phyloP scores from a whole-genome alignment of 306 rosid species.

The Medicago ruthenica region DNA sequence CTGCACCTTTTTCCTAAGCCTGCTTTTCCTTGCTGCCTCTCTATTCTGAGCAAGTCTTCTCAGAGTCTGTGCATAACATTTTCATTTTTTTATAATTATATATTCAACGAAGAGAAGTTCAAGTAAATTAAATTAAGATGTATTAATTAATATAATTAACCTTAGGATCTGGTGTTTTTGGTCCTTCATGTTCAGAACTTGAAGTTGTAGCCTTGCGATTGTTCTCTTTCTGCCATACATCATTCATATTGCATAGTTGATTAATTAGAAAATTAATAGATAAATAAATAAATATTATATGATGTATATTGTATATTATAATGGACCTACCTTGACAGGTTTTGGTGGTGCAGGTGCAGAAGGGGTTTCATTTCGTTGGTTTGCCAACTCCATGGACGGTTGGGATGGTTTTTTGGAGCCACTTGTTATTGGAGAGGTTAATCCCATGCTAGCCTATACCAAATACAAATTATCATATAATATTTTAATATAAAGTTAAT shows the following conservation, averaged over 20 bases:
- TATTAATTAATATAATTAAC: conserved; percentile 35
- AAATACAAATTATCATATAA: conserved; percentile 19
- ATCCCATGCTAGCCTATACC: conserved; percentile 55
- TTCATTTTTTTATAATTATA: background rate
- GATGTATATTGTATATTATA: background rate
- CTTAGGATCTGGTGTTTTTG: conserved; percentile 96
- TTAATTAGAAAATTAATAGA: background rate
- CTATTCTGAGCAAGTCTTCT: conserved; percentile 99
- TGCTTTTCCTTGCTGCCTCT: conserved; percentile 99
- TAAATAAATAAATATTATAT: background rate
- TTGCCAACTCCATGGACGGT: conserved; percentile 76
- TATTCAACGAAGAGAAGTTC: no score
- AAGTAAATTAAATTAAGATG: no score
- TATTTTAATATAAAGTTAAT: background rate
- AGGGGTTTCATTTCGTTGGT: conserved; percentile 52
- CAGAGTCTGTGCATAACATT: conserved; percentile 61
- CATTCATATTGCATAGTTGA: background rate
- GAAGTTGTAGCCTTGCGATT: conserved; percentile 81
- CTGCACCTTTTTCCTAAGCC: conserved; percentile 91
- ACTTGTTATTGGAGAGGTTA: conserved; percentile 56
- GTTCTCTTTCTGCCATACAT: conserved; percentile 60
- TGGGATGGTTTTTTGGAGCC: conserved; percentile 68
- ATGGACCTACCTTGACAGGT: conserved; percentile 53
- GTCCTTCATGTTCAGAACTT: conserved; percentile 95
- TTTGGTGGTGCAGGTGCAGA: conserved; percentile 67